Base-by-base conservation (phyloP, 2,329 filamentous ascomycete species). In the Talaromyces funiculosus region DNA sequence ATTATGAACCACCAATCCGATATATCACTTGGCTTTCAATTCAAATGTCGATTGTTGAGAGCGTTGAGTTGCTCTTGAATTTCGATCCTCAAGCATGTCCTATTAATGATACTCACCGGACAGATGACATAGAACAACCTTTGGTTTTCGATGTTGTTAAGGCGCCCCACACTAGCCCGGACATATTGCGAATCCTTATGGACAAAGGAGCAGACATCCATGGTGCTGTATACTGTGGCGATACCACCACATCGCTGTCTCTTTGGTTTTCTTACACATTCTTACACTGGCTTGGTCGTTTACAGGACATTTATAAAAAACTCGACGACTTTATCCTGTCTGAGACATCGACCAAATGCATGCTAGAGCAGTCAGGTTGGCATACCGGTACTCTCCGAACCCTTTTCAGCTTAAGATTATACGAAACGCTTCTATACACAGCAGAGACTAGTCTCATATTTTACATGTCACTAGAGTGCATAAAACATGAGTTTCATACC, bases 201-300 rank as follows among this genome's bases (percentile, higher is more conserved):
- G 47, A 43, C 14, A 53, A 35, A 37, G 57, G 47, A 37, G 33
- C 14, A 54, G 33, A 59, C 16, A 54, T 53, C 3, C 47, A 59
- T 10, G n/a, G n/a, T n/a, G 2, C 4, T 10, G 10, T 54, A 35
- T 20, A 16, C 5, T 0, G 2, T 12, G 47, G 37, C 42, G 47
- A 53, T 33, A 59, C 57, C 18, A 24, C 57, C 14, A 59, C 47
- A 1, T 53, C 57, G 35, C 9, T 22, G 3, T 35, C 57, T 10
- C 47, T 59, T 35, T 29, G 16, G 18, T 45, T 53, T 37, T 59
- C 18, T 20, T 14, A 22, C 1, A 0, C 2, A 24, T 59, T 53
- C 20, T 20, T 59, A 18, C 26, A 2, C 31, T 59, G 57, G 57
- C 9, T 4, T 53, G 24, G 26, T 31, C 45, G 37, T 4, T 26